Evolutionary conservation across 345 rosid genomes (phyloP), one percentile per base, ranked within the genome.

Genomic region (Adansonia digitata): DNA sequence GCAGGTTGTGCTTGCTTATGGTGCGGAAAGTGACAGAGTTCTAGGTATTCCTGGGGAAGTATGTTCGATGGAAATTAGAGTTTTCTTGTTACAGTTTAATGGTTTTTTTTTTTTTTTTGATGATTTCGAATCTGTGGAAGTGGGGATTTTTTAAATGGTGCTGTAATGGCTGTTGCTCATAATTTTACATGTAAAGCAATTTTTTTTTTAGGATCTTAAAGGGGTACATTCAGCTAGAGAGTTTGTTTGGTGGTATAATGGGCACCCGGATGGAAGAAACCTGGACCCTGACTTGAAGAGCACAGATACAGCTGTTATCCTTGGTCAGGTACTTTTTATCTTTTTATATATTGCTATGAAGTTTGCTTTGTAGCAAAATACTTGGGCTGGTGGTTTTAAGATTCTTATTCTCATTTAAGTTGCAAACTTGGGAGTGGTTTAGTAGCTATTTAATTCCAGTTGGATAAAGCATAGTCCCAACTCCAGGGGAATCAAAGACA

Each of bases 171-270:
- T 76, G 37, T 43, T 15, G 34, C 57, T 68, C 10, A 67, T 49
- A 27, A 15, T 22, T 20, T 67, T 52, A 26, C 9, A 24, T 57
- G 49, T 27, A 10, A 46, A 59, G 27, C 39, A 27, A 57, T 46
- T 63, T 29, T 62, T 57, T 55, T 29, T 46, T 1, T 83, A 95
- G 98, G 82, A 78, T 77, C 81, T 91, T 81, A 70, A 37, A 39
- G 98, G 98, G 53, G 73, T 95, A 81, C 84, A 85, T 84, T 91
- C 98, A 0, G 97, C 99, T 37, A 89, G 97, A 82, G 97, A 95
- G 86, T 91, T 95, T 79, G 98, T 95, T 45, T 93, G 98, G 97
- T 93, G 98, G 98, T 95, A 95, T 79, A 93, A 90, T 79, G 98
- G 96, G 65, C 99, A 95, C 76, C 99, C 96, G 0, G 91, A 93